Base-by-base conservation (phyloP, 495 filamentous ascomycete genomes). In the Trichocladium antarcticum region DNA sequence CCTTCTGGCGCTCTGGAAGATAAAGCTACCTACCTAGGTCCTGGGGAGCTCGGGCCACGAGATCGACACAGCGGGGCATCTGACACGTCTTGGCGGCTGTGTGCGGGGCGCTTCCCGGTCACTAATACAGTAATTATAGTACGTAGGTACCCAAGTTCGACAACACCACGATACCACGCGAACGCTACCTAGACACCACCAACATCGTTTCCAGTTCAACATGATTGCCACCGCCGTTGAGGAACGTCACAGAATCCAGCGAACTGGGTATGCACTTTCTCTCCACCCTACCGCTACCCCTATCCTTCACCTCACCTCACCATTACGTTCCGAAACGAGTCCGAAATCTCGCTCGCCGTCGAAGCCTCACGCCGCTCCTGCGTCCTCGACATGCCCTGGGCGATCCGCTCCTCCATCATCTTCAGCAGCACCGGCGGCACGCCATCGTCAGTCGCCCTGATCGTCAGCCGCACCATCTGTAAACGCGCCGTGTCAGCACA, bases 401-500 rank as follows among this genome's bases (percentile, higher is more conserved):
- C 72, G 40, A 96, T 66, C 50, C 79, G 73, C 57, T 90, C 85
- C 60, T 92, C 84, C 87, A 97, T 93, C 44, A 87, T 64, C 60
- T 84, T 90, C 51, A 86, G 69, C 45, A 99, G 58, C 24, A 87
- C 73, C 11, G 83, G 81, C 12, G 92, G 88, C 2, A 96, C 83
- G 11, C 67, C 73, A 55, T 97, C 93, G 54, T 97, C 88, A 2
- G 93, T 99, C 11, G 93, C 93, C 43, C 93, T 76, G 51, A 99
- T 84, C 3, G 93, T 99, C 45, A 95, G 74, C 14, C 93, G 89
- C 55, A 90, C 84, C 85, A 95, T 95, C 92, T 98, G 61, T 9
- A 19, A 5, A 6, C 4, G 12, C 16, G 24, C n/a, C n/a, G 5
- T 42, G 44, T 47, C 32, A 55, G 28, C 45, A 43, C 15, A 38